Conservation (phyloP, 176 grass and related monocot species). For the Otatea glauca region DNA sequence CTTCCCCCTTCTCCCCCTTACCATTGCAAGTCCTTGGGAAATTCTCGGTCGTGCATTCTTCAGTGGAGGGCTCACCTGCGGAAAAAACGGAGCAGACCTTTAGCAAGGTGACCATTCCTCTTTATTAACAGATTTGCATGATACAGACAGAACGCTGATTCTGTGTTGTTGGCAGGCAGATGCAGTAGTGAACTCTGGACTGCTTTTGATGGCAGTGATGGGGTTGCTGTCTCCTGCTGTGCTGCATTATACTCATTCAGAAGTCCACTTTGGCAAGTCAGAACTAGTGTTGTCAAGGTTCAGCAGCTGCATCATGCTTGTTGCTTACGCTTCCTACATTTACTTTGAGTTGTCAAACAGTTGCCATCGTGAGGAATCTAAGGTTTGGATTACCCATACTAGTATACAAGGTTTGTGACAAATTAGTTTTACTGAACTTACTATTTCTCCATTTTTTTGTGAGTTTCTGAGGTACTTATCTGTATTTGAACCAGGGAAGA, state of each 20-base stretch:
- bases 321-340: slow-evolving; percentile 74
- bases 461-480: slow-evolving; percentile 28
- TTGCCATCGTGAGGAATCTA: slow-evolving; percentile 30
- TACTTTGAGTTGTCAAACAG: slow-evolving; percentile 59
- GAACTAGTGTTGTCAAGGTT: slow-evolving; percentile 75
- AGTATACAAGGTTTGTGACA: neutral
- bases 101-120: slow-evolving; percentile 58
- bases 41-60: slow-evolving; percentile 80
- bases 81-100: slow-evolving; percentile 58
- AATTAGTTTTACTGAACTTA: neutral
- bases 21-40: too few relatives aligned
- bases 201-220: slow-evolving; percentile 84
- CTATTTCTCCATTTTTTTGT: neutral
- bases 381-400: slow-evolving; percentile 38
- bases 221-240: slow-evolving; percentile 68
- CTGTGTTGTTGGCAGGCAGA: slow-evolving; percentile 51
- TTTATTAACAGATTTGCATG: neutral
- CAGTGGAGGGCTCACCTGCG: slow-evolving; percentile 62
- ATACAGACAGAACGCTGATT: slow-evolving; percentile 1
- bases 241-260: slow-evolving; percentile 72
- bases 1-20: too few relatives aligned
- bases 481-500: slow-evolving; percentile 50
- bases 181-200: slow-evolving; percentile 70
- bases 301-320: slow-evolving; percentile 82
- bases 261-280: slow-evolving; percentile 70